phyloP scores from a whole-genome alignment of 768 basidiomycete species.

The Pleurotus salmoneostramineus region DNA sequence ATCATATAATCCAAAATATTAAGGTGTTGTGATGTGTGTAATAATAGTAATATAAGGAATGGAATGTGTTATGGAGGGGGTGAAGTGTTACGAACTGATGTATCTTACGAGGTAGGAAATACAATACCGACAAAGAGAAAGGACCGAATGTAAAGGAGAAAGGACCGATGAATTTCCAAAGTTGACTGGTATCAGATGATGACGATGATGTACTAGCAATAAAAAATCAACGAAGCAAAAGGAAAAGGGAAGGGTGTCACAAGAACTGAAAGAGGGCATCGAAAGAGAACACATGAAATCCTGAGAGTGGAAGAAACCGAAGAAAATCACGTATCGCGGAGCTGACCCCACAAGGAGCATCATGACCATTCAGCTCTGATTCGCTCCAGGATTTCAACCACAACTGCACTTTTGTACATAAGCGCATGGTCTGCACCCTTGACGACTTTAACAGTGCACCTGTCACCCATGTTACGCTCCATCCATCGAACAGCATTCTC shows the following conservation, averaged over 20 bases:
- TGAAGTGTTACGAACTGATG: neutral
- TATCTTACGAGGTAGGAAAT: constrained; percentile 5
- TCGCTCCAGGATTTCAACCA: constrained; percentile 80
- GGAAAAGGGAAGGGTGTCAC: neutral
- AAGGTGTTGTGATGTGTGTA: neutral
- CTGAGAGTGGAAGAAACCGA: neutral
- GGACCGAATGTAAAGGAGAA: neutral
- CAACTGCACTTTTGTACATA: constrained; percentile 88
- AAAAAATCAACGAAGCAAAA: neutral
- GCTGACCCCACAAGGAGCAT: neutral
- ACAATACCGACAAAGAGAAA: neutral
- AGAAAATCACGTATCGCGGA: neutral
- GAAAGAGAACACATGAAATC: neutral
- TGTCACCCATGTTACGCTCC: constrained; percentile 78
- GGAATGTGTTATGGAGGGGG: neutral
- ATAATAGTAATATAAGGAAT: constrained; percentile 1
- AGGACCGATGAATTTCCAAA: neutral
- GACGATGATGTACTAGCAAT: neutral
- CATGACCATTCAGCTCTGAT: constrained; percentile 50
- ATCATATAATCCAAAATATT: neutral
- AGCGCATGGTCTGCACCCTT: constrained; percentile 89
- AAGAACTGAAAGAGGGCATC: neutral
- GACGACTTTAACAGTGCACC: constrained; percentile 78
- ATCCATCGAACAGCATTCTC: constrained; percentile 91
- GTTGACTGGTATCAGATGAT: constrained; percentile 1